These are phyloP conservation scores for Rhodotorula sp. DNA, from an alignment of 1,284 basidiomycete genomes.

Conservation along the genomic window DNA sequence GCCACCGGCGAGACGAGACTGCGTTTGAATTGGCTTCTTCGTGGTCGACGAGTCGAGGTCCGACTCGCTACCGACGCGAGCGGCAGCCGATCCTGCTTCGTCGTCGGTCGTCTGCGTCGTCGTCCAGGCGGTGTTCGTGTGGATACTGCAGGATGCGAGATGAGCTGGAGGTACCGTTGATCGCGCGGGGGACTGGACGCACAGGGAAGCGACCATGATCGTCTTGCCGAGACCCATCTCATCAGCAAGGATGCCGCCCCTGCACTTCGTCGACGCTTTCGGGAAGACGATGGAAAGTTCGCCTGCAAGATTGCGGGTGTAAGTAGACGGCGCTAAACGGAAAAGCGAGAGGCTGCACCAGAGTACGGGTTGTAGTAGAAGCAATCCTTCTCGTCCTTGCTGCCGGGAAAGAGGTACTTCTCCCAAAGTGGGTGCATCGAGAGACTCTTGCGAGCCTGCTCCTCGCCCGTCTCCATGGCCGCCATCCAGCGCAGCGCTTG, in stretches of 20 bases:
- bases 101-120: conserved; percentile 1
- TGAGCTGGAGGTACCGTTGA: too few relatives aligned
- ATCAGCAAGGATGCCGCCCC: conserved; percentile 82
- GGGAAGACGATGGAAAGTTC: conserved; percentile 87
- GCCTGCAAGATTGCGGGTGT: conserved; percentile 57
- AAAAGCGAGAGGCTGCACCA: neutral
- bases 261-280: conserved; percentile 70
- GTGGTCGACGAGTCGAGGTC: neutral
- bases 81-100: conserved; percentile 40
- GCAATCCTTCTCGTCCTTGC: conserved; percentile 44
- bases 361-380: conserved; percentile 66
- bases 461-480: conserved; percentile 72
- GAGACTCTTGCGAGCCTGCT: conserved; percentile 68
- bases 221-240: conserved; percentile 90
- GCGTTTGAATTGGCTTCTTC: neutral
- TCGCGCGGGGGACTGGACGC: too few relatives aligned
- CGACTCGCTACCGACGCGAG: neutral
- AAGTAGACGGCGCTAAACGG: neutral
- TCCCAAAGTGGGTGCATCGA: conserved; percentile 91
- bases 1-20: conserved; percentile 4
- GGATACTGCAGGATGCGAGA: conserved; percentile 14
- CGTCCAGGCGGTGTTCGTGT: conserved; percentile 33
- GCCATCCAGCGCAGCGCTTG: conserved; percentile 97
- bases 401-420: conserved; percentile 54
- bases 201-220: conserved; percentile 85